Percentiles rank a stretch among this genome's conserved stretches.
Evolutionary conservation across 75 land plant genomes (phyloP).

Genomic region (Pseudotsuga menziesii): DNA sequence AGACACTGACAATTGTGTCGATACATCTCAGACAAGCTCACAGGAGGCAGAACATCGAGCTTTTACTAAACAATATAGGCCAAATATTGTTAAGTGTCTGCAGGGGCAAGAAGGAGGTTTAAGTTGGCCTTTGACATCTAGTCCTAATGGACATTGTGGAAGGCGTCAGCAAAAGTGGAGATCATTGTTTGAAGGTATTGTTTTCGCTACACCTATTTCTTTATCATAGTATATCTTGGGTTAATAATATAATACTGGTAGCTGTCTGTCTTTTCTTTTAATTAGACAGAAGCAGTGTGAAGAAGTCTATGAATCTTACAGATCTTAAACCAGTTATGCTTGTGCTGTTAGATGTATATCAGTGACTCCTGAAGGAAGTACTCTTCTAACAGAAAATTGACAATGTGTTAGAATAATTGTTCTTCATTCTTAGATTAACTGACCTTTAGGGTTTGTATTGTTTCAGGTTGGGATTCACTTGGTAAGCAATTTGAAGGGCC

Average conservation of each 20-base stretch:
- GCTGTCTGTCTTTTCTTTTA: neutral
- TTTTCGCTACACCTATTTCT: neutral
- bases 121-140: slow-evolving; percentile 16
- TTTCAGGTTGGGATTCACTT: slow-evolving; percentile 47
- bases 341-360: neutral
- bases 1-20: neutral
- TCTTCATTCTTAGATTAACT: too few species aligned
- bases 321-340: neutral
- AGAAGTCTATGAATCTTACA: neutral
- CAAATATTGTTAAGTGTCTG: slow-evolving; percentile 21
- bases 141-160: slow-evolving; percentile 5
- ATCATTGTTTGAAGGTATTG: slow-evolving; percentile 26
- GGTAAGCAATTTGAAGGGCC: slow-evolving; percentile 34
- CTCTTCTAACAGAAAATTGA: neutral
- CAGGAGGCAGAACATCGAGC: neutral
- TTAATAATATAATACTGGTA: neutral
- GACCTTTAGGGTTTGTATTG: too few species aligned
- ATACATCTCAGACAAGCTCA: neutral
- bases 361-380: neutral
- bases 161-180: slow-evolving; percentile 24
- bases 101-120: slow-evolving; percentile 27
- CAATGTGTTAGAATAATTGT: neutral
- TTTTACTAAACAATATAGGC: neutral
- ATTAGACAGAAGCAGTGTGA: neutral
- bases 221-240: neutral